These are phyloP conservation scores for Trichophyton benhamiae DNA, from an alignment of 2,329 filamentous ascomycete species.

Conservation along the genomic window DNA sequence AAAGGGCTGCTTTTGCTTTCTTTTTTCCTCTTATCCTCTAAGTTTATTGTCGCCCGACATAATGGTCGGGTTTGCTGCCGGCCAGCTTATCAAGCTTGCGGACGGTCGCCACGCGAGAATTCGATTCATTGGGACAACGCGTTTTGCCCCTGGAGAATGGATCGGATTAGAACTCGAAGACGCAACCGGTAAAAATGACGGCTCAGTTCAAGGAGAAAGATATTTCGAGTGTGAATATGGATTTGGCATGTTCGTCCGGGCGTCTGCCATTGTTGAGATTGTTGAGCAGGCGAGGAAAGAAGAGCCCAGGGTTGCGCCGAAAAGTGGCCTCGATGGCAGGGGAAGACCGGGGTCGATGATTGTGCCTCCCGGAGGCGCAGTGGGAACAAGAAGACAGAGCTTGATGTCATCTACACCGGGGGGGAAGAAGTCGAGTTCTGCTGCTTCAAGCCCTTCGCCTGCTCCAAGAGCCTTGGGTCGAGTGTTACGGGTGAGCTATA, in stretches of 20 bases:
- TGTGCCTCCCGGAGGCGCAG: slow-evolving; percentile 23
- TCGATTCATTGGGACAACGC: slow-evolving; percentile 67
- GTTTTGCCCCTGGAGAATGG: slow-evolving; percentile 75
- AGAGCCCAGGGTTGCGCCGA: slow-evolving; percentile 15
- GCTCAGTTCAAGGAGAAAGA: slow-evolving; percentile 70
- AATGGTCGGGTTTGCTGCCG: slow-evolving; percentile 35
- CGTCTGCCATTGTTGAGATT: slow-evolving; percentile 51
- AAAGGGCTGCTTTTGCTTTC: not conserved
- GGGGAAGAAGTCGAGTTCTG: slow-evolving; percentile 55
- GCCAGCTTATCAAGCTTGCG: slow-evolving; percentile 65
- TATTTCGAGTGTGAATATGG: slow-evolving; percentile 69
- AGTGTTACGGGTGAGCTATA: slow-evolving; percentile 25
- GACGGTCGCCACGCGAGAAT: slow-evolving; percentile 67
- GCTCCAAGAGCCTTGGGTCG: slow-evolving; percentile 40
- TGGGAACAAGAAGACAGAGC: slow-evolving; percentile 32
- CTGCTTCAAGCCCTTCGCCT: slow-evolving; percentile 61
- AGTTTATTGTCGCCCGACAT: not conserved
- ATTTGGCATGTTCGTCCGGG: slow-evolving; percentile 77
- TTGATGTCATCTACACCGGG: slow-evolving; percentile 41
- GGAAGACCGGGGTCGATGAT: slow-evolving; percentile 32
- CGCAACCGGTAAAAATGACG: slow-evolving; percentile 81
- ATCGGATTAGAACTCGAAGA: slow-evolving; percentile 79
- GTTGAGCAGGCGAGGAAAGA: slow-evolving; percentile 25
- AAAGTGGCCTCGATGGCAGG: slow-evolving; percentile 16
- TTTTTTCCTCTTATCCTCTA: not conserved